Base-by-base conservation (phyloP, 768 basidiomycete species). In the Tylopilus plumbeoviolaceoides region DNA sequence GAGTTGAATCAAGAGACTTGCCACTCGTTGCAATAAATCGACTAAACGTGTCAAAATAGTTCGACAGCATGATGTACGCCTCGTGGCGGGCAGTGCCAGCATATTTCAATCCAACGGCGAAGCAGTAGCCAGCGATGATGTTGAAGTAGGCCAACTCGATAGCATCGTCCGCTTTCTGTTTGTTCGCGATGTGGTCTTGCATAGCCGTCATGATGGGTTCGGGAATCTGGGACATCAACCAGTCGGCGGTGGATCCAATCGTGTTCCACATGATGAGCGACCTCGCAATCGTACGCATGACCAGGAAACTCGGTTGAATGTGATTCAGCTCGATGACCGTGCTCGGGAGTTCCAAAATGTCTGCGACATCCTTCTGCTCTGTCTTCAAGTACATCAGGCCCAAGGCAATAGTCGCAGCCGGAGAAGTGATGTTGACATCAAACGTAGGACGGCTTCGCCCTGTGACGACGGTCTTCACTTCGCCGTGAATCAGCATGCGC, bases 341-440 rank as follows among this genome's bases (percentile, higher is more conserved):
- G 57, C 87, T 82, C 1, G 97, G 95, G 25, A 98, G 82, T 9
- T 81, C 79, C 20, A 98, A 73, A 36, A 92, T 83, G 52, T 91
- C 89, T 0, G 93, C 92, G 8, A 98, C 81, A 56, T 98, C 95
- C 57, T 79, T 76, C 30, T 92, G 80, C 40, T 84, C 83, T 0
- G 92, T 94, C 54, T 84, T 82, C 45, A 99, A 75, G 68, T 92
- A 98, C 92, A 97, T 97, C 21, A 99, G 69, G 1, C 89, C 94
- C 15, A 99, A 71, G 1, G 91, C 94, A 18, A 95, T 81, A 3
- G 92, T 84, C 2, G 95, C 94, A 4, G 93, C 90, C 0, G 95
- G 89, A 0, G 92, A 92, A 0, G 95, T 97, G 47, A 98, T 76
- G 59, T 89, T 93, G 64, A 90, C 77, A 69, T 98, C 93, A 69